Evolutionary conservation across 176 grass and related monocot species (phyloP).

Genomic region (Cocos nucifera): DNA sequence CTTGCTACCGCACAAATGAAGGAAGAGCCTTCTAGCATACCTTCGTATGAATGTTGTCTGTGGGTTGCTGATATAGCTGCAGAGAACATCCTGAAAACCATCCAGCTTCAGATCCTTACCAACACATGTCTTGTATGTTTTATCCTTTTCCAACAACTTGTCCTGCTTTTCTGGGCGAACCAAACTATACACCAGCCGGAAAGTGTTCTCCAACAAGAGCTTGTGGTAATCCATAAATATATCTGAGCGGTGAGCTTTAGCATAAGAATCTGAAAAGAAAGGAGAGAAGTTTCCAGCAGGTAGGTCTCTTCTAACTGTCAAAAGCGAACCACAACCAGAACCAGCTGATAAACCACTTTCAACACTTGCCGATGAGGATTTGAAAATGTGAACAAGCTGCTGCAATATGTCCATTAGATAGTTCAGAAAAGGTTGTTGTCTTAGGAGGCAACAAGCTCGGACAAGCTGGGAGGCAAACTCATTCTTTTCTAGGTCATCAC

Average conservation of each 20-base stretch:
- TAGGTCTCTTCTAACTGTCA: constrained; percentile 78
- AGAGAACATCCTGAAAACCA: constrained; percentile 92
- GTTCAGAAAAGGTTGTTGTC: constrained; percentile 83
- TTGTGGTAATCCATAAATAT: constrained; percentile 87
- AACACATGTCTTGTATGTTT: constrained; percentile 49
- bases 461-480: constrained; percentile 83
- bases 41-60: constrained; percentile 89
- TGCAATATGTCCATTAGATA: constrained; percentile 98
- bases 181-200: constrained; percentile 94
- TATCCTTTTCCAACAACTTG: constrained; percentile 79
- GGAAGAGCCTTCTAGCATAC: constrained; percentile 93
- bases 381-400: constrained; percentile 79
- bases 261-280: constrained; percentile 96
- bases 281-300: constrained; percentile 95
- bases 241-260: constrained; percentile 87
- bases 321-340: constrained; percentile 79
- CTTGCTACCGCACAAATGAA: constrained; percentile 96
- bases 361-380: constrained; percentile 53
- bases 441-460: constrained; percentile 71
- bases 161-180: constrained; percentile 91
- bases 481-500: constrained; percentile 75
- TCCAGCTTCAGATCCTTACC: constrained; percentile 90
- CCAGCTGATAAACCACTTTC: constrained; percentile 45
- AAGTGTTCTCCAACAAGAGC: constrained; percentile 85
- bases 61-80: constrained; percentile 96